Evolutionary conservation across 495 filamentous ascomycete genomes (phyloP).

Genomic region (Aspergillus coremiiformis): DNA sequence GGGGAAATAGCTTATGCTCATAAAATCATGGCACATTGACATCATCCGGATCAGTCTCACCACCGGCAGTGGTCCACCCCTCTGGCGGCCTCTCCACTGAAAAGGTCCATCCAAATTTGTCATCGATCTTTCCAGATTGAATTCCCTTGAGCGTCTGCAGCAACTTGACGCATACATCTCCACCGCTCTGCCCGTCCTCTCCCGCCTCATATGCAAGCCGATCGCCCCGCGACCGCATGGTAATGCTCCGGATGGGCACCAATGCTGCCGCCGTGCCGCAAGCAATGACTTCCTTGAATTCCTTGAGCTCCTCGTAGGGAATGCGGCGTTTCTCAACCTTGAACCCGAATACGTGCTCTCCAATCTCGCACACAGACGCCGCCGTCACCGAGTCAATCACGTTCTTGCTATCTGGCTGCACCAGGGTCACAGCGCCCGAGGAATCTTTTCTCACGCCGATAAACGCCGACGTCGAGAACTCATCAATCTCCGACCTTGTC

Average conservation of each 20-base stretch:
- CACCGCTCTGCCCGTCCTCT: constrained; percentile 60
- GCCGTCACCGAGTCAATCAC: constrained; percentile 81
- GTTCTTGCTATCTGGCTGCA: constrained; percentile 71
- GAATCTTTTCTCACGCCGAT: constrained; percentile 57
- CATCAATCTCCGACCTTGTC: constrained; percentile 71
- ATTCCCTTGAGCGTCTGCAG: constrained; percentile 74
- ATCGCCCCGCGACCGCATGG: constrained; percentile 56
- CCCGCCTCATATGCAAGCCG: constrained; percentile 59
- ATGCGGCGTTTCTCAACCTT: constrained; percentile 59
- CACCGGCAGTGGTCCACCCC: constrained; percentile 24
- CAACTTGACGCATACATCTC: constrained; percentile 60
- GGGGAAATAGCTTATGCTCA: background rate
- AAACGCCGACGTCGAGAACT: constrained; percentile 85
- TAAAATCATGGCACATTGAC: constrained; percentile 23
- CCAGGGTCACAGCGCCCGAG: constrained; percentile 55
- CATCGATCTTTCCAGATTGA: constrained; percentile 69
- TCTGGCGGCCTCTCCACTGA: constrained; percentile 28
- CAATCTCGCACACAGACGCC: constrained; percentile 63
- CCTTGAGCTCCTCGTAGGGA: constrained; percentile 66
- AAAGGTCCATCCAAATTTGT: constrained; percentile 64
- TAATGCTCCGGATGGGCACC: constrained; percentile 85
- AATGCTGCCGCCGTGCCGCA: constrained; percentile 89
- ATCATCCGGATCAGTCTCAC: constrained; percentile 17
- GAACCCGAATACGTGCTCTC: constrained; percentile 54
- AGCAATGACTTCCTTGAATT: constrained; percentile 81